Evolutionary conservation across 1,284 basidiomycete genomes (phyloP).

Genomic region (Fistulinella cinereoalba): DNA sequence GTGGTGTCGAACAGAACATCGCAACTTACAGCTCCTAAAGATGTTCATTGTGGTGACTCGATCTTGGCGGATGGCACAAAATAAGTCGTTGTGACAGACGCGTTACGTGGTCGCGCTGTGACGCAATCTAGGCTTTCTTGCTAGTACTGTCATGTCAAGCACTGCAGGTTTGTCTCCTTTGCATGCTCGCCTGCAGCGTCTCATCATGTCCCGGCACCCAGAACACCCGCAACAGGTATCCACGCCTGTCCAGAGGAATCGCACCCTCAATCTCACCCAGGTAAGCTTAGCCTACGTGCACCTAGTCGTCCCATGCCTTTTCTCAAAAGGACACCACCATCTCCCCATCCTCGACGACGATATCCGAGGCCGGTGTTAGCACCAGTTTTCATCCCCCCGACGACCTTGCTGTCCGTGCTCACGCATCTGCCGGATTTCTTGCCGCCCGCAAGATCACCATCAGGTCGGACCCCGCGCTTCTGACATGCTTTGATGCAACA

Average conservation of each 20-base stretch:
- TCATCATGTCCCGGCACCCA: not conserved
- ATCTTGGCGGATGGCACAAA: slow-evolving; percentile 12
- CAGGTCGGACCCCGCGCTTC: slow-evolving; percentile 59
- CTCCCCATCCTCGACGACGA: slow-evolving; percentile 35
- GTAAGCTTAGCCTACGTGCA: slow-evolving; percentile 10
- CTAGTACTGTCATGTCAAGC: slow-evolving; percentile 12
- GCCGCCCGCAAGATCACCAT: slow-evolving; percentile 44
- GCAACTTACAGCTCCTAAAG: slow-evolving; percentile 74
- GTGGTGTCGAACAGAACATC: slow-evolving; percentile 8
- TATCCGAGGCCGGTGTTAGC: slow-evolving; percentile 29
- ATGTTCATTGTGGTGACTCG: slow-evolving; percentile 58
- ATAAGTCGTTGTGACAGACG: slow-evolving; percentile 29
- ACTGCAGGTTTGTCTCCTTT: slow-evolving; percentile 13
- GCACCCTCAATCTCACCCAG: slow-evolving; percentile 7
- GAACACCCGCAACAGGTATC: slow-evolving; percentile 1
- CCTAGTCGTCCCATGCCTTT: not conserved
- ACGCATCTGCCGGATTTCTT: slow-evolving; percentile 26
- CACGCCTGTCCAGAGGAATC: slow-evolving; percentile 17
- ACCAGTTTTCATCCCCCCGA: slow-evolving; percentile 22
- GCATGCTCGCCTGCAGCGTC: not conserved
- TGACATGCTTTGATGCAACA: slow-evolving; percentile 67
- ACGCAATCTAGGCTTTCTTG: slow-evolving; percentile 5
- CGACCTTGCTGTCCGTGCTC: slow-evolving; percentile 20
- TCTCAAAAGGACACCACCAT: slow-evolving; percentile 13
- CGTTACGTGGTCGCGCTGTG: slow-evolving; percentile 25